Evolutionary conservation across 495 filamentous ascomycete genomes (phyloP).

Genomic region (Penicillium alfredii): DNA sequence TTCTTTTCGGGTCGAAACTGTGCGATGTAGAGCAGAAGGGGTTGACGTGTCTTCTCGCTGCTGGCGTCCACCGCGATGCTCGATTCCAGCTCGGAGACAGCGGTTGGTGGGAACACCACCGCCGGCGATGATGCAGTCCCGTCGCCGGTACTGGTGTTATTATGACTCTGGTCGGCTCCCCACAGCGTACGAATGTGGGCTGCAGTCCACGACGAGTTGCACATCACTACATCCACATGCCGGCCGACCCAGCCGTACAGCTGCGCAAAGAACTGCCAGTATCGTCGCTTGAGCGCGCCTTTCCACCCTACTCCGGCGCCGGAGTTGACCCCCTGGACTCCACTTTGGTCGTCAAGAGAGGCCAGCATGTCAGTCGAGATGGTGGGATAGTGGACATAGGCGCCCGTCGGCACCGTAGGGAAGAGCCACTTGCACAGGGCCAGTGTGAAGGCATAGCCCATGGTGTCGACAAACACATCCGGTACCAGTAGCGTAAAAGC

Average conservation of each 20-base stretch:
- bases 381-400: conserved; percentile 97
- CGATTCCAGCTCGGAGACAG: conserved; percentile 72
- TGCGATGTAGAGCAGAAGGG: conserved; percentile 80
- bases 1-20: conserved; percentile 98
- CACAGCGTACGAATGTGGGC: conserved; percentile 76
- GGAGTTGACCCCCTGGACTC: conserved; percentile 74
- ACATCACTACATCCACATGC: conserved; percentile 87
- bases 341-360: conserved; percentile 62
- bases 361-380: conserved; percentile 97
- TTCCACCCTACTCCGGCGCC: conserved; percentile 64
- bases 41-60: conserved; percentile 61
- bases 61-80: conserved; percentile 60
- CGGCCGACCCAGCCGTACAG: conserved; percentile 77
- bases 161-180: conserved; percentile 40
- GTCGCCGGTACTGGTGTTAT: conserved; percentile 29
- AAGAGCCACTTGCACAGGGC: conserved; percentile 80
- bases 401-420: conserved; percentile 71
- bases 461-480: conserved; percentile 93
- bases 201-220: conserved; percentile 92
- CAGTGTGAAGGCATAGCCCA: conserved; percentile 93
- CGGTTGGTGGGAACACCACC: conserved; percentile 87
- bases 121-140: conserved; percentile 28
- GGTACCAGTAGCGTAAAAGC: conserved; percentile 89
- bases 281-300: conserved; percentile 63
- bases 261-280: conserved; percentile 80